Percentiles rank a stretch among this genome's conserved stretches.
Conservation (phyloP, 148 eudicot species). For the Drosera capensis region DNA sequence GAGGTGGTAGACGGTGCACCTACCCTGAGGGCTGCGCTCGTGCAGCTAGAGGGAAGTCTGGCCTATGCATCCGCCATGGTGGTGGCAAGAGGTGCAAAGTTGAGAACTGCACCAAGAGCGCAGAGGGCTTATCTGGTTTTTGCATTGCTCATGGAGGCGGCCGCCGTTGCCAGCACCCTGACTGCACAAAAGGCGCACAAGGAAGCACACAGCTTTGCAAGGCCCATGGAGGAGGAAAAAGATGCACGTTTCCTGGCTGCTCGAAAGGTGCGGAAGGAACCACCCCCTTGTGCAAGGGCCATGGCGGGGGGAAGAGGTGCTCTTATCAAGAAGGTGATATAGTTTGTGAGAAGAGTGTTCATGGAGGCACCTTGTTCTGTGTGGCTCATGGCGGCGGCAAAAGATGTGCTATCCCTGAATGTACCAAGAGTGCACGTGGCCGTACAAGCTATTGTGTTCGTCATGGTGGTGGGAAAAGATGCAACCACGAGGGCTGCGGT, state of each 20-base stretch:
- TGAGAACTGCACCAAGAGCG: slow-evolving; percentile 52
- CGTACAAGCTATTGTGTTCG: slow-evolving; percentile 54
- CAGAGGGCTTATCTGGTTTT: slow-evolving; percentile 49
- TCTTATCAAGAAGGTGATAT: slow-evolving; percentile 22
- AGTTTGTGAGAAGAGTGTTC: slow-evolving; percentile 51
- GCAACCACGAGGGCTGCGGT: slow-evolving; percentile 37
- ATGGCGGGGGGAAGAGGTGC: slow-evolving; percentile 82
- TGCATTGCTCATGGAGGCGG: slow-evolving; percentile 87
- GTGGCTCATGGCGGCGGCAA: slow-evolving; percentile 86
- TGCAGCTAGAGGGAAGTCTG: slow-evolving; percentile 72
- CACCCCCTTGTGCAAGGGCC: slow-evolving; percentile 59
- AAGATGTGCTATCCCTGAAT: slow-evolving; percentile 49
- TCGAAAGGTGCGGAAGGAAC: slow-evolving; percentile 73
- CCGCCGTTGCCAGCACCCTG: slow-evolving; percentile 49
- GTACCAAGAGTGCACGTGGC: slow-evolving; percentile 76
- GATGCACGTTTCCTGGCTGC: slow-evolving; percentile 54
- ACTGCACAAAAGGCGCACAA: slow-evolving; percentile 64
- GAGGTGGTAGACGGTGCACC: slow-evolving; percentile 65
- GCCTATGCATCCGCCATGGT: slow-evolving; percentile 69
- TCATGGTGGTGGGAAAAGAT: slow-evolving; percentile 82
- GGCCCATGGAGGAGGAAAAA: slow-evolving; percentile 70
- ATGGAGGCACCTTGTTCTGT: slow-evolving; percentile 61
- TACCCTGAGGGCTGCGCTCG: slow-evolving; percentile 37
- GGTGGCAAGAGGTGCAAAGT: slow-evolving; percentile 71
- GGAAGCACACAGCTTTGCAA: slow-evolving; percentile 71